Base-by-base conservation (phyloP, 1,284 basidiomycete genomes). In the Apiotrichum akiyoshidainum region DNA sequence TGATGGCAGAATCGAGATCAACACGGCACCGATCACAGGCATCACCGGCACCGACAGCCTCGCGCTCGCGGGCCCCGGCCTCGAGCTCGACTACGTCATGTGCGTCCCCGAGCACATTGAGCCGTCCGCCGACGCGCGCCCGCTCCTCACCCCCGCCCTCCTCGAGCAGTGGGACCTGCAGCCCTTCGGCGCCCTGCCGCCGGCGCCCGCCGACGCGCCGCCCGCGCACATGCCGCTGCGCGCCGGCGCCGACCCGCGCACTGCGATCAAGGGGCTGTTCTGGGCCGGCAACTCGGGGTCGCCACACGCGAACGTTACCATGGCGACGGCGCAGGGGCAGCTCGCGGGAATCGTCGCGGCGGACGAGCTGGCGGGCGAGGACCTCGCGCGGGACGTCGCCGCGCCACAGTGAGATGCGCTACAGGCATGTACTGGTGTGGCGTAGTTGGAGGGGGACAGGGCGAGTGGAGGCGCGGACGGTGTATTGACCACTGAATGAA, bases 251-350 rank as follows among this genome's bases (percentile, higher is more conserved):
- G 65, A 67, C 46, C 68, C 69, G 12, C 60, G 59, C 3, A 71
- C 69, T 5, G 17, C 53, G 4, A 54, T 66, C 5, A 53, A 50
- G 2, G 69, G 69, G 2, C 33, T 71, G 51, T 69, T 68, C 55
- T 71, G 69, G 68, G 68, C 69, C 9, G 69, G 69, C 2, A 71
- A 69, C 50, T 57, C 59, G 39, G 69, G 69, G 0, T 59, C 56
- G 26, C 44, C 59, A 5, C 48, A 54, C 54, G 66, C 57, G 12
- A 71, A 71, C 56, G 59, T 68, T 22, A 55, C 64, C 10, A 21
- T 67, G 17, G 58, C 58, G 45, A 59, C 61, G 0, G 61, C 63
- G 21, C 69, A 71, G 46, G 69, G 68, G 17, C 65, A 66, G 57
- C 50, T 53, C 33, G 68, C 68, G 2, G 69, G 37, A 0, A 54